phyloP scores from a whole-genome alignment of 2,329 filamentous ascomycete genomes.

The Moelleriella libera region DNA sequence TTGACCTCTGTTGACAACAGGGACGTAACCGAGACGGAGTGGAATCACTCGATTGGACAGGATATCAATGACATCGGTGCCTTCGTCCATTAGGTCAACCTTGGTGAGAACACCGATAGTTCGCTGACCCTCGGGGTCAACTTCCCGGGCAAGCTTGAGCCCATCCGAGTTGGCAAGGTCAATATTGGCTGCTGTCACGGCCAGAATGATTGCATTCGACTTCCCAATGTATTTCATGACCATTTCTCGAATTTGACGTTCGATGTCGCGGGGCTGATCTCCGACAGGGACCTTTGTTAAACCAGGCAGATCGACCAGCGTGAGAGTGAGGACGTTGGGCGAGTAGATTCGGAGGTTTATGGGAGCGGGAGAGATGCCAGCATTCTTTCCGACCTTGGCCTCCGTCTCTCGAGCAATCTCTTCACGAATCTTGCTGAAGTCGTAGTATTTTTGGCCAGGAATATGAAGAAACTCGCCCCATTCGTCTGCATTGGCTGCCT shows the following conservation, averaged over 20 bases:
- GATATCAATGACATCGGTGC: conserved; percentile 97
- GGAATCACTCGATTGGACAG: conserved; percentile 95
- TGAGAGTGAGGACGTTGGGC: conserved; percentile 92
- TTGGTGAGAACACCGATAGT: conserved; percentile 98
- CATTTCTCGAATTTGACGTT: conserved; percentile 94
- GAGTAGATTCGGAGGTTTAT: conserved; percentile 99
- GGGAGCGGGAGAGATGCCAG: conserved; percentile 86
- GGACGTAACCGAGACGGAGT: conserved; percentile 84
- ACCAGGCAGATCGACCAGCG: conserved; percentile 89
- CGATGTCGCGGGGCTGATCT: conserved; percentile 92
- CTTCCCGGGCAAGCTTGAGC: conserved; percentile 87
- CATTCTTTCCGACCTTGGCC: conserved; percentile 89
- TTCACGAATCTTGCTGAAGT: conserved; percentile 96
- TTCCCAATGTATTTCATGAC: conserved; percentile 98
- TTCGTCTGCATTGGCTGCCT: conserved; percentile 82
- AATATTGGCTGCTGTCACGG: conserved; percentile 91
- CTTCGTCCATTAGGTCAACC: conserved; percentile 97
- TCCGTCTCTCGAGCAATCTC: conserved; percentile 96
- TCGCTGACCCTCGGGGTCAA: conserved; percentile 91
- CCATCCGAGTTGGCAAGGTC: conserved; percentile 98
- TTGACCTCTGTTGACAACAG: conserved; percentile 95
- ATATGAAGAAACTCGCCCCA: conserved; percentile 99
- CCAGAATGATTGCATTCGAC: conserved; percentile 93
- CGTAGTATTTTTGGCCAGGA: conserved; percentile 90
- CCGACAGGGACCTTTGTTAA: conserved; percentile 94